Conservation (phyloP, 352 stramenopile species). For the Albugo candida region DNA sequence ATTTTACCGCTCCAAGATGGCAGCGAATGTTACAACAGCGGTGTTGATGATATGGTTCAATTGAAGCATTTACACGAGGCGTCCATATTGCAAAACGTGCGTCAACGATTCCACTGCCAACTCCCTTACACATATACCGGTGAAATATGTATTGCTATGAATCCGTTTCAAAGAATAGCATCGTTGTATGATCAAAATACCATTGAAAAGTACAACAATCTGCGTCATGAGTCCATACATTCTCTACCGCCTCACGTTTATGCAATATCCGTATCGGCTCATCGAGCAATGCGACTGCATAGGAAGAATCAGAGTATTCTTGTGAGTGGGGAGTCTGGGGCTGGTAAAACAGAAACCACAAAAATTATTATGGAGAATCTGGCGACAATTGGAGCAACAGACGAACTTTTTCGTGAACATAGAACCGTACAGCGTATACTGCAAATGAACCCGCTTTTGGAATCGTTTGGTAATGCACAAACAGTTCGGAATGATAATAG, state of each 20-base stretch:
- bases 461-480: constrained; percentile 97
- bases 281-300: constrained; percentile 32
- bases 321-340: constrained; percentile 74
- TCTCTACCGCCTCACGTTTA: constrained; percentile 52
- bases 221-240: constrained; percentile 17
- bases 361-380: constrained; percentile 84
- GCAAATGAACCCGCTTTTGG: constrained; percentile 93
- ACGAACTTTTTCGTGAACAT: neutral
- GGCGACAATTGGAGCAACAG: constrained; percentile 33
- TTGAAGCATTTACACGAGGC: constrained; percentile 79
- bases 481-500: constrained; percentile 95
- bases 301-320: constrained; percentile 68
- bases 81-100: constrained; percentile 80
- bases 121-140: constrained; percentile 91
- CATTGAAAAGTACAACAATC: constrained; percentile 30
- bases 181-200: constrained; percentile 55
- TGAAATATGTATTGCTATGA: constrained; percentile 92
- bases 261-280: constrained; percentile 42
- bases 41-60: constrained; percentile 60
- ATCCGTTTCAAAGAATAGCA: constrained; percentile 85
- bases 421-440: constrained; percentile 73
- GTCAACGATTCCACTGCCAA: constrained; percentile 44
- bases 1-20: constrained; percentile 65
- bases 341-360: constrained; percentile 86
- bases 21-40: constrained; percentile 14